Evolutionary conservation across 2,329 filamentous ascomycete species (phyloP).

Genomic region (Conoideocrella luteorostrata): DNA sequence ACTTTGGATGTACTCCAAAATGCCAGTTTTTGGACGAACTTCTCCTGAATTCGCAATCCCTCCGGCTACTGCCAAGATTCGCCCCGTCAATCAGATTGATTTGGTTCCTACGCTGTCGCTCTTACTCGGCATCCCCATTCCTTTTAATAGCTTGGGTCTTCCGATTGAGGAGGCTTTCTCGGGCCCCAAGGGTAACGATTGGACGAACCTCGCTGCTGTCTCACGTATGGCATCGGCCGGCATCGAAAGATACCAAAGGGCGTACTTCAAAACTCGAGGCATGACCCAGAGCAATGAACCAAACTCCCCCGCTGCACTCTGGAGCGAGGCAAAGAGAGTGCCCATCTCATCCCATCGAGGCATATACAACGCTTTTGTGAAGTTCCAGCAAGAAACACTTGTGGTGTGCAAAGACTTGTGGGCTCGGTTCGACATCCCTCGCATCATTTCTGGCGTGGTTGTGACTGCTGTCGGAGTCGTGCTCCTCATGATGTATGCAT

Average conservation of each 20-base stretch:
- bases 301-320: constrained; percentile 33
- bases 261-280: constrained; percentile 70
- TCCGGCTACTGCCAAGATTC: constrained; percentile 66
- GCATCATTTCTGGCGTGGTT: constrained; percentile 74
- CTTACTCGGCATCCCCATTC: constrained; percentile 83
- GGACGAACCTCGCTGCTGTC: constrained; percentile 70
- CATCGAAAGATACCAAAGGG: constrained; percentile 80
- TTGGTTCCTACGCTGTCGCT: constrained; percentile 87
- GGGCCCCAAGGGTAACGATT: constrained; percentile 61
- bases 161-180: constrained; percentile 94
- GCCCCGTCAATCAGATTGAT: constrained; percentile 81
- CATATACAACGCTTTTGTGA: constrained; percentile 53
- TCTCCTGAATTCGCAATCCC: constrained; percentile 51
- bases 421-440: constrained; percentile 83
- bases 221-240: constrained; percentile 75
- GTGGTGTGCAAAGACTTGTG: constrained; percentile 76
- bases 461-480: constrained; percentile 64
- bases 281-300: constrained; percentile 52
- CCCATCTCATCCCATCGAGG: constrained; percentile 26
- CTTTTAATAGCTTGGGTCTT: constrained; percentile 88
- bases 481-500: constrained; percentile 67
- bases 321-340: constrained; percentile 36
- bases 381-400: constrained; percentile 75
- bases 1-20: constrained; percentile 97
- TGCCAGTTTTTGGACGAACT: constrained; percentile 73